A percentile compares a stretch with the other conserved stretches of the same genome.
phyloP scores from a whole-genome alignment of 441 rosid genomes.

The Pelargonium myrrhifolium region DNA sequence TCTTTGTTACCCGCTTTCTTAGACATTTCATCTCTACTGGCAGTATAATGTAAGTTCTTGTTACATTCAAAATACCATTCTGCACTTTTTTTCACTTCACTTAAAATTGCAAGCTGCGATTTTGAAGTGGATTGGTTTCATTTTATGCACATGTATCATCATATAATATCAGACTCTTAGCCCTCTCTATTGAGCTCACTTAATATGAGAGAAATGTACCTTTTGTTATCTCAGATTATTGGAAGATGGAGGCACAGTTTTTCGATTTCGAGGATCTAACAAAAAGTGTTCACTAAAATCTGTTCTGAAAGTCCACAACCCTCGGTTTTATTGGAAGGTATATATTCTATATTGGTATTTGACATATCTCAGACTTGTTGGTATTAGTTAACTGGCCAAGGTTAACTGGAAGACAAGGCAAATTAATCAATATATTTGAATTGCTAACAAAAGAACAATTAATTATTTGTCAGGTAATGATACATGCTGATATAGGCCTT shows the following conservation, averaged over 20 bases:
- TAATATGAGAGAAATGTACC: too few relatives aligned
- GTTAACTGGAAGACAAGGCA: background rate
- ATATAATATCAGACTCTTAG: too few relatives aligned
- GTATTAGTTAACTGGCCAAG: too few relatives aligned
- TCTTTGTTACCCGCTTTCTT: constrained; percentile 60
- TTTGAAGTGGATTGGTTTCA: too few relatives aligned
- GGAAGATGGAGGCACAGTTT: constrained; percentile 77
- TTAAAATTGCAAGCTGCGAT: too few relatives aligned
- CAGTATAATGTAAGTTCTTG: constrained; percentile 49
- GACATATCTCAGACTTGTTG: background rate
- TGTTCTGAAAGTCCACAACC: constrained; percentile 53
- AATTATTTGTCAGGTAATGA: constrained; percentile 51
- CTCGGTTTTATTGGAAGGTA: constrained; percentile 95
- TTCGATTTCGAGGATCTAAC: constrained; percentile 42
- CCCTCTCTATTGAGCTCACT: too few relatives aligned
- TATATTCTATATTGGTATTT: background rate
- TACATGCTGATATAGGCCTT: constrained; percentile 86
- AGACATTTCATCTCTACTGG: constrained; percentile 53
- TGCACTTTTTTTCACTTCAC: too few relatives aligned
- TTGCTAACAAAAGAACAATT: background rate
- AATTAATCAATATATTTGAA: too few relatives aligned
- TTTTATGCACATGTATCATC: too few relatives aligned
- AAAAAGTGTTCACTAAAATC: constrained; percentile 32
- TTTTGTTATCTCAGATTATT: constrained; percentile 31
- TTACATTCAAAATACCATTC: too few relatives aligned